These are phyloP conservation scores for Cylindrotheca closterium DNA, from an alignment of 108 stramenopile species.

Conservation along the genomic window DNA sequence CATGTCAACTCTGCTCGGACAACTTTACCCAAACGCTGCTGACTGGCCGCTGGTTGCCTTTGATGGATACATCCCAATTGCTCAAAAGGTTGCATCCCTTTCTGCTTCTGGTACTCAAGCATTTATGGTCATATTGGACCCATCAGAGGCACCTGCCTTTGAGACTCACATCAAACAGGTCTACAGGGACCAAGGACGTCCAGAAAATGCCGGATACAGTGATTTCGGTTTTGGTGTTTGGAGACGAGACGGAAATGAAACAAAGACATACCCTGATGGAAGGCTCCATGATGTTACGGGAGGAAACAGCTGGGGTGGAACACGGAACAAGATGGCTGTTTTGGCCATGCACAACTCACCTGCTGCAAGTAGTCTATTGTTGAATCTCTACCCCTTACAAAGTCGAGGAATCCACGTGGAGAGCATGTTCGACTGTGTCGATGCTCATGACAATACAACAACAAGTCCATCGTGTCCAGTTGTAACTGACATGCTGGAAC, in stretches of 20 bases:
- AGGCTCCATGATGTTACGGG: constrained; percentile 5
- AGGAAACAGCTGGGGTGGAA: constrained; percentile 1
- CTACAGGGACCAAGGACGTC: not conserved
- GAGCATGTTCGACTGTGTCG: constrained; percentile 1
- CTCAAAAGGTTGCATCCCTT: not conserved
- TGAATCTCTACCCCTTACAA: not conserved
- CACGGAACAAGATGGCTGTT: not conserved
- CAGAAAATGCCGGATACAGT: constrained; percentile 1
- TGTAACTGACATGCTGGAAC: constrained; percentile 8
- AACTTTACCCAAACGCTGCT: constrained; percentile 1
- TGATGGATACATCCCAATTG: constrained; percentile 15
- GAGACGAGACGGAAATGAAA: constrained; percentile 3
- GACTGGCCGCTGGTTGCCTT: constrained; percentile 16
- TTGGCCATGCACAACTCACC: constrained; percentile 5
- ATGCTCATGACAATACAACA: not conserved
- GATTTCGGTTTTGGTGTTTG: constrained; percentile 18
- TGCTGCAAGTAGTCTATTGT: not conserved
- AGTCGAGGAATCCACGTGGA: constrained; percentile 5
- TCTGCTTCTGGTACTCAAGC: not conserved
- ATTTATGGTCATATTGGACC: constrained; percentile 4
- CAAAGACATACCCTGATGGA: constrained; percentile 4
- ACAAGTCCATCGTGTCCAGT: constrained; percentile 1
- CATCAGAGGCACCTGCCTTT: not conserved
- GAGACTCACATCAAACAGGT: constrained; percentile 2
- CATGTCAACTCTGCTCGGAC: constrained; percentile 5